These are phyloP conservation scores for Leccinum subatratum DNA, from an alignment of 1,284 basidiomycete species.

Conservation along the genomic window DNA sequence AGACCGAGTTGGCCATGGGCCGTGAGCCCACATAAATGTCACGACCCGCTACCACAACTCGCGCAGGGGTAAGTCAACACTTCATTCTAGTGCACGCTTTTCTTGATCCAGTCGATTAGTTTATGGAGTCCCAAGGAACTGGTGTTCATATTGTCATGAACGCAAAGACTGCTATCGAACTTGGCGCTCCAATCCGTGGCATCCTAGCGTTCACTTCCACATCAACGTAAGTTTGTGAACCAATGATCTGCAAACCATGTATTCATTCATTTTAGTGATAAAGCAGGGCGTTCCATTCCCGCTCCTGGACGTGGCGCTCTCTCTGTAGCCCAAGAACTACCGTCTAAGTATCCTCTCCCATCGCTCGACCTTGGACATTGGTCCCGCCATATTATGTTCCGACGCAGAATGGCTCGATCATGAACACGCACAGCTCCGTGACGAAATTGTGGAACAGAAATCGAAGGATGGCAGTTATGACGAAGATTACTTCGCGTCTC, in stretches of 20 bases:
- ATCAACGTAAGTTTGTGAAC: slow-evolving; percentile 65
- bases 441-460: slow-evolving; percentile 67
- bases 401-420: slow-evolving; percentile 91
- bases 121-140: slow-evolving; percentile 97
- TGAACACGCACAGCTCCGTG: slow-evolving; percentile 78
- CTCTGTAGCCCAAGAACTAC: slow-evolving; percentile 77
- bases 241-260: slow-evolving; percentile 8
- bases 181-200: slow-evolving; percentile 90
- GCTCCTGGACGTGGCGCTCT: slow-evolving; percentile 90
- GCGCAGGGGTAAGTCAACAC: slow-evolving; percentile 67
- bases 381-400: slow-evolving; percentile 87
- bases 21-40: slow-evolving; percentile 99
- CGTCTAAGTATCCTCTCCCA: slow-evolving; percentile 68
- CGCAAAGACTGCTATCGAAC: slow-evolving; percentile 91
- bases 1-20: slow-evolving; percentile 96
- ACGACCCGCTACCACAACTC: slow-evolving; percentile 92
- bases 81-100: slow-evolving; percentile 5
- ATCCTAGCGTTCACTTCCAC: slow-evolving; percentile 95
- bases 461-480: slow-evolving; percentile 51
- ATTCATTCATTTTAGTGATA: slow-evolving; percentile 57
- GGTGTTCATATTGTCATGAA: slow-evolving; percentile 97
- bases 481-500: slow-evolving; percentile 66
- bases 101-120: slow-evolving; percentile 42
- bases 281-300: slow-evolving; percentile 91
- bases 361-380: slow-evolving; percentile 84